These are phyloP conservation scores for Nicotiana tomentosiformis DNA, from an alignment of 257 asterid species.

Conservation along the genomic window DNA sequence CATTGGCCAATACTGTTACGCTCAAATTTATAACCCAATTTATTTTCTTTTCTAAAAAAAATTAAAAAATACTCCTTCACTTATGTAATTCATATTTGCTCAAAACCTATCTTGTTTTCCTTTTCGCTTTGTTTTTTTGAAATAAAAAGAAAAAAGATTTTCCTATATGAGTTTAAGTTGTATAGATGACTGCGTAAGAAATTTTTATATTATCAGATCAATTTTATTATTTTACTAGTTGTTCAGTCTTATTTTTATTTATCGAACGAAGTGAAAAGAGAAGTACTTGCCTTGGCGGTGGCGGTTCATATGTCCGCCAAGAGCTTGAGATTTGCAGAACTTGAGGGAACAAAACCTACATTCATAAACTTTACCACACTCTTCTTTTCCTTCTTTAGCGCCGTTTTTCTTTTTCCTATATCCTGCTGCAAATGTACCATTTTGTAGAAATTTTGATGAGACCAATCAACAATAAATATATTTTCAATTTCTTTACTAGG, in stretches of 20 bases:
- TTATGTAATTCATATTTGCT: background rate
- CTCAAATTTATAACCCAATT: background rate
- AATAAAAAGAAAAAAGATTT: no score
- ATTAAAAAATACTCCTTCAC: background rate
- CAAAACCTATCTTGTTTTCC: no score
- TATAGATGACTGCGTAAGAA: no score
- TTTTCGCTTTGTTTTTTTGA: no score
- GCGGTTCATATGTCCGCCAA: conserved; percentile 99
- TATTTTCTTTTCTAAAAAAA: background rate
- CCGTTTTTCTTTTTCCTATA: conserved; percentile 87
- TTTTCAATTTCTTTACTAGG: background rate
- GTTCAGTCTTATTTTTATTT: no score
- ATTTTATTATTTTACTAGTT: no score
- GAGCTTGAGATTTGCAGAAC: conserved; percentile 99
- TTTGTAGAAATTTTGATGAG: conserved; percentile 41
- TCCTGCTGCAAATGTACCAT: conserved; percentile 29
- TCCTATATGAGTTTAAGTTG: no score
- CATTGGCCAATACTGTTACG: conserved; percentile 14
- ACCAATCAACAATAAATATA: conserved; percentile 17
- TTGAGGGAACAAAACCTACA: conserved; percentile 99
- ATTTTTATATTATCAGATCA: no score
- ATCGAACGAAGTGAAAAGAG: background rate
- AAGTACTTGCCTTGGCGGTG: conserved; percentile 80
- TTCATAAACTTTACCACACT: conserved; percentile 70
- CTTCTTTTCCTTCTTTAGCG: conserved; percentile 50